Evolutionary conservation across 345 rosid species (phyloP).

Genomic region (Salix suchowensis): DNA sequence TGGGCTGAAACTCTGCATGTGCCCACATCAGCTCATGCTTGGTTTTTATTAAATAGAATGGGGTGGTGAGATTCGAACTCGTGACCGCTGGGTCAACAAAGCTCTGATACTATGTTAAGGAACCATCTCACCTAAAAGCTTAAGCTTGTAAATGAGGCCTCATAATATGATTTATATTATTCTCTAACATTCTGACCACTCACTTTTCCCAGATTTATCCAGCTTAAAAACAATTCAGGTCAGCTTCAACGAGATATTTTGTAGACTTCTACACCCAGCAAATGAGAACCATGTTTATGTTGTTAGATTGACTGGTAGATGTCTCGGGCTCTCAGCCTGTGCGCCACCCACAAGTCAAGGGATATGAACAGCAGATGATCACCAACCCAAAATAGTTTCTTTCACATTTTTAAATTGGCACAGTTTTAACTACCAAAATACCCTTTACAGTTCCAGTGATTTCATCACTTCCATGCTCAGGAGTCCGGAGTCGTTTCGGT

Average conservation of each 20-base stretch:
- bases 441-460: not conserved
- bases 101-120: no score
- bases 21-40: no score
- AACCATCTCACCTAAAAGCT: no score
- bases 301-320: conserved; percentile 27
- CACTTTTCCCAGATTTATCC: no score
- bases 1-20: no score
- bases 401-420: not conserved
- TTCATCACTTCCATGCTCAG: not conserved
- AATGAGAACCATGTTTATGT: not conserved
- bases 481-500: conserved; percentile 10
- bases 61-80: no score
- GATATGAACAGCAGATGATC: conserved; percentile 19
- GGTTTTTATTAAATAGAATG: no score
- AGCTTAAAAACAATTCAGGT: not conserved
- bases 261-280: not conserved
- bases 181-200: no score
- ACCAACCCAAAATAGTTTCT: not conserved
- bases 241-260: not conserved
- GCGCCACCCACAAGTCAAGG: conserved; percentile 16
- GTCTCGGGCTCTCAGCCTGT: not conserved
- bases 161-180: no score
- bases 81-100: no score
- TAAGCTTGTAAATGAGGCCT: no score
- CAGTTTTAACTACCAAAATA: conserved; percentile 2